These are phyloP conservation scores for Calonectria multiphialidica DNA, from an alignment of 2,329 filamentous ascomycete genomes.

Conservation along the genomic window DNA sequence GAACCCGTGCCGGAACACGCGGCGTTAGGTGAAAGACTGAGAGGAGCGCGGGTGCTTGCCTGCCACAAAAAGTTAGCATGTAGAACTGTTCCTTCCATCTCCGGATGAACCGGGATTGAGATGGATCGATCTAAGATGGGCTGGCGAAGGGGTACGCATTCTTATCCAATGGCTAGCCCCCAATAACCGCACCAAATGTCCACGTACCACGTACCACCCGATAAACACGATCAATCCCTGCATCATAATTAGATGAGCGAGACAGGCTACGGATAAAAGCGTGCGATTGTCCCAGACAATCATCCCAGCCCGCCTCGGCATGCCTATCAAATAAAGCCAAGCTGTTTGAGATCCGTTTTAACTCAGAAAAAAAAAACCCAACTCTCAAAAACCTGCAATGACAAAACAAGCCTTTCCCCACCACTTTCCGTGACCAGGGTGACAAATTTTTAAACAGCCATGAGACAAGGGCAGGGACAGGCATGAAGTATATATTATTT, in stretches of 20 bases:
- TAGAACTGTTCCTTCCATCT: not conserved
- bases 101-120: not conserved
- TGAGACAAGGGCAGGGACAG: too few relatives aligned
- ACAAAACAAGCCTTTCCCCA: too few relatives aligned
- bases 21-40: too few relatives aligned
- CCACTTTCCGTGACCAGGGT: too few relatives aligned
- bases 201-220: not conserved
- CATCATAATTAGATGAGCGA: not conserved
- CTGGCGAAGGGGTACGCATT: not conserved
- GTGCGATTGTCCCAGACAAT: not conserved
- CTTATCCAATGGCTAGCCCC: not conserved
- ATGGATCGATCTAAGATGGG: not conserved
- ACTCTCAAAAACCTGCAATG: too few relatives aligned
- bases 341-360: not conserved
- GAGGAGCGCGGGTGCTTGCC: too few relatives aligned
- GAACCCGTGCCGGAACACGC: too few relatives aligned
- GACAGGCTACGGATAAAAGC: not conserved
- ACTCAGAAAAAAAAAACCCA: too few relatives aligned
- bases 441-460: too few relatives aligned
- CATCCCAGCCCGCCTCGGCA: not conserved
- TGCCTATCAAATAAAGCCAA: not conserved
- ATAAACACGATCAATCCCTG: not conserved
- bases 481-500: too few relatives aligned
- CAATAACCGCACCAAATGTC: not conserved
- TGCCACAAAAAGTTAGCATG: too few relatives aligned